phyloP scores from a whole-genome alignment of 331 rosid genomes.

The Saraca asoca region DNA sequence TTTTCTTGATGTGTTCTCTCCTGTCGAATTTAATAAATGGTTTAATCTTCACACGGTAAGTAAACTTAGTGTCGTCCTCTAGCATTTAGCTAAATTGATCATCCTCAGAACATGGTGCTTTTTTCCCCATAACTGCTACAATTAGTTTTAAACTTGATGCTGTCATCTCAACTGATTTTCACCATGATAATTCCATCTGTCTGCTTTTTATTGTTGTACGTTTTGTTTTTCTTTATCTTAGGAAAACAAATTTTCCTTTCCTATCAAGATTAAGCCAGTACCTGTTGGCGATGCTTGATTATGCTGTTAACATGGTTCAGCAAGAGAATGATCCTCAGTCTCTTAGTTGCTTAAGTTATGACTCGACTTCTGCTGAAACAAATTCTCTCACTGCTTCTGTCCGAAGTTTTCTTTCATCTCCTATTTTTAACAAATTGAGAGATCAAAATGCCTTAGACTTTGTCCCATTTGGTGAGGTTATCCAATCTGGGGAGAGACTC shows the following conservation, averaged over 20 bases:
- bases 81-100: no score
- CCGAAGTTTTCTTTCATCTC: conserved; percentile 62
- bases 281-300: conserved; percentile 59
- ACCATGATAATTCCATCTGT: conserved; percentile 22
- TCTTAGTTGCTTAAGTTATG: conserved; percentile 50
- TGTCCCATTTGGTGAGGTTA: conserved; percentile 51
- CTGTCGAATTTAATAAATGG: conserved; percentile 67
- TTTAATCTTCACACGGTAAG: conserved; percentile 62
- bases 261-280: conserved; percentile 53
- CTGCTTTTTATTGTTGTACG: conserved; percentile 4
- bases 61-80: conserved; percentile 29
- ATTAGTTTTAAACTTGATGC: conserved; percentile 8
- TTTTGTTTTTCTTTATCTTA: conserved; percentile 41
- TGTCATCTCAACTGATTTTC: conserved; percentile 25
- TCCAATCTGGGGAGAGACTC: conserved; percentile 60
- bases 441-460: conserved; percentile 48
- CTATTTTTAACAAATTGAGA: conserved; percentile 51
- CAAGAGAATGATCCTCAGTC: conserved; percentile 49
- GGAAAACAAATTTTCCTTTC: conserved; percentile 61
- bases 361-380: conserved; percentile 48
- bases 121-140: neutral
- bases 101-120: neutral
- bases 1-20: conserved; percentile 69
- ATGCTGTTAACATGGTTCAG: conserved; percentile 54
- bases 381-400: conserved; percentile 55